phyloP scores from a whole-genome alignment of 2,329 filamentous ascomycete species.

The Nigrospora osmanthi region DNA sequence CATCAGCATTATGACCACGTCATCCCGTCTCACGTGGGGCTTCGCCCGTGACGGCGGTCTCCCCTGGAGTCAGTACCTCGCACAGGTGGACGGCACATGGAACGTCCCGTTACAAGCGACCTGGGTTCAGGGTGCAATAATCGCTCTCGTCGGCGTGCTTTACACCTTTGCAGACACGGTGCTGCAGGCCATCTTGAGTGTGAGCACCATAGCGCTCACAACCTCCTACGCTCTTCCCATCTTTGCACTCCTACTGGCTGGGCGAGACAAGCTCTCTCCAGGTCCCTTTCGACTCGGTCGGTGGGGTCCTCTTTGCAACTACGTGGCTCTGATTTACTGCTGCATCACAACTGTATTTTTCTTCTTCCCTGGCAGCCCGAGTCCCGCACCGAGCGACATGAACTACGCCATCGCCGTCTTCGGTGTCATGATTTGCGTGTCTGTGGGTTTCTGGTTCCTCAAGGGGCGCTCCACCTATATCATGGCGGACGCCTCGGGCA shows the following conservation, averaged over 20 bases:
- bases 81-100: slow-evolving; percentile 37
- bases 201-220: slow-evolving; percentile 48
- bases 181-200: slow-evolving; percentile 43
- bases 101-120: slow-evolving; percentile 43
- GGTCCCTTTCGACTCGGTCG: slow-evolving; percentile 9
- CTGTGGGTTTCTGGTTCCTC: slow-evolving; percentile 41
- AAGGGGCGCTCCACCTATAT: slow-evolving; percentile 32
- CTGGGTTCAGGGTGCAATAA: slow-evolving; percentile 40
- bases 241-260: slow-evolving; percentile 34
- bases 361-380: slow-evolving; percentile 17
- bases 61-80: slow-evolving; percentile 35
- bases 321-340: too few species aligned
- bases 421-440: slow-evolving; percentile 43
- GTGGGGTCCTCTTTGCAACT: too few species aligned
- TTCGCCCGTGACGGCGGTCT: slow-evolving; percentile 45
- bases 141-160: slow-evolving; percentile 41
- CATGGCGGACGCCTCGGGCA: slow-evolving; percentile 11
- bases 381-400: slow-evolving; percentile 40
- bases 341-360: too few species aligned
- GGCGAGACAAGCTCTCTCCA: slow-evolving; percentile 42
- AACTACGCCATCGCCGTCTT: slow-evolving; percentile 51
- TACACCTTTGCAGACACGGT: slow-evolving; percentile 47
- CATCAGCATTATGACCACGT: slow-evolving; percentile 40
- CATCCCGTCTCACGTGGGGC: slow-evolving; percentile 44
- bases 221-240: slow-evolving; percentile 45